phyloP scores from a whole-genome alignment of 2,329 filamentous ascomycete genomes.

The Pseudogymnoascus destructans region DNA sequence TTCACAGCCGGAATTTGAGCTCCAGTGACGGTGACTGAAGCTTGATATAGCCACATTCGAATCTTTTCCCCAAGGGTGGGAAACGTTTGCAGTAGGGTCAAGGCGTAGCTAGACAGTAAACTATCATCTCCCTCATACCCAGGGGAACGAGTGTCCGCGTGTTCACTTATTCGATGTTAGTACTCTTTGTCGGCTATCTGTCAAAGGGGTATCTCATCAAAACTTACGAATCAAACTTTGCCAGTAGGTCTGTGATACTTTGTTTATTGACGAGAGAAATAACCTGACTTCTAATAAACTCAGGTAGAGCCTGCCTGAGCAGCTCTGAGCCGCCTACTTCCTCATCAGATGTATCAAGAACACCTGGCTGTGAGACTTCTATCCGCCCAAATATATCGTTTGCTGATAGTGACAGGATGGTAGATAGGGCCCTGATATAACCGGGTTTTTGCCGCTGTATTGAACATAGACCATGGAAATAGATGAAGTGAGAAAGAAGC shows the following conservation, averaged over 20 bases:
- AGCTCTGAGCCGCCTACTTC: constrained; percentile 18
- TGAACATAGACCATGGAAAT: constrained; percentile 34
- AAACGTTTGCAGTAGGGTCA: constrained; percentile 77
- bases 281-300: constrained; percentile 53
- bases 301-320: constrained; percentile 27
- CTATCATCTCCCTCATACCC: constrained; percentile 42
- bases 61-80: constrained; percentile 74
- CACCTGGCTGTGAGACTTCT: constrained; percentile 33
- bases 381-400: constrained; percentile 37
- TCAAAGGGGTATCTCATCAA: not conserved
- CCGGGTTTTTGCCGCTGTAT: constrained; percentile 27
- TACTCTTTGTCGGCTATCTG: not conserved
- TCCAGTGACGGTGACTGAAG: constrained; percentile 29
- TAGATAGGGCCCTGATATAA: constrained; percentile 40
- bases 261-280: constrained; percentile 60
- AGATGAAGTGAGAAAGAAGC: constrained; percentile 55
- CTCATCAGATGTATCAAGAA: constrained; percentile 18
- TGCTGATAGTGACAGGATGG: constrained; percentile 39
- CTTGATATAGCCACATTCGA: constrained; percentile 83
- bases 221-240: constrained; percentile 21
- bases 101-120: constrained; percentile 69
- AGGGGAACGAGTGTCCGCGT: constrained; percentile 17
- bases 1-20: constrained; percentile 52
- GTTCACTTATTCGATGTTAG: constrained; percentile 16
- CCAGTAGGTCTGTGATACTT: constrained; percentile 45